Evolutionary conservation across 116 monocot species (phyloP), one percentile per base, ranked within the genome.

Genomic region (Zostera marina): DNA sequence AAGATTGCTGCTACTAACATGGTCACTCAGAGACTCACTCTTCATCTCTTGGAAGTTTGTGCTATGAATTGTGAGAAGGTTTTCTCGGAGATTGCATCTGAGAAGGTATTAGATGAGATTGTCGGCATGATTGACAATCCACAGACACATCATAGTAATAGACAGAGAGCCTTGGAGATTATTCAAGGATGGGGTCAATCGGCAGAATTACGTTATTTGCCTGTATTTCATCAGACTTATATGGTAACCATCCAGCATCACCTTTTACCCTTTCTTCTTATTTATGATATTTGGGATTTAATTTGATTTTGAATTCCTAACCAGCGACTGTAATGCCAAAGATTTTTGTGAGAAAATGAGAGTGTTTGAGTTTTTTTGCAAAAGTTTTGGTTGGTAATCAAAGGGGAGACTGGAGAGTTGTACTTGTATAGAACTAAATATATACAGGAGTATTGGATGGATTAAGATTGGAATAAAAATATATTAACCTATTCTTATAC

Each of bases 101-200:
- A 90, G 63, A 81, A 74, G 65, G 75, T 90, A 3, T 46, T 90
- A n/a, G 90, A 84, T 61, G 84, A 90, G 22, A 81, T 90, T 81
- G 76, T 84, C 39, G 81, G 43, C 55, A 67, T 90, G 81, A 77
- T 90, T 59, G 81, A 90, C 46, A 74, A 81, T 70, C 78, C 81
- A 44, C 76, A 84, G 55, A 70, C 70, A n/a, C 15, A 67, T 25
- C 59, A 74, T 20, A 67, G 42, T 49, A 84, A 78, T 52, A 73
- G 70, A 51, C 60, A 59, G 53, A 76, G 59, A 66, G 76, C 81
- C 59, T 61, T 76, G 60, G 78, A 76, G 69, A 60, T 90, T 17
- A 90, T 90, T 51, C 71, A 84, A 46, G 84, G 84, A 42, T 90
- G 90, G 90, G 90, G 84, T 24, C 67, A 90, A 43, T 81, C 78